These are phyloP conservation scores for Hydrangea macrophylla DNA, from an alignment of 148 eudicot genomes.

Conservation along the genomic window DNA sequence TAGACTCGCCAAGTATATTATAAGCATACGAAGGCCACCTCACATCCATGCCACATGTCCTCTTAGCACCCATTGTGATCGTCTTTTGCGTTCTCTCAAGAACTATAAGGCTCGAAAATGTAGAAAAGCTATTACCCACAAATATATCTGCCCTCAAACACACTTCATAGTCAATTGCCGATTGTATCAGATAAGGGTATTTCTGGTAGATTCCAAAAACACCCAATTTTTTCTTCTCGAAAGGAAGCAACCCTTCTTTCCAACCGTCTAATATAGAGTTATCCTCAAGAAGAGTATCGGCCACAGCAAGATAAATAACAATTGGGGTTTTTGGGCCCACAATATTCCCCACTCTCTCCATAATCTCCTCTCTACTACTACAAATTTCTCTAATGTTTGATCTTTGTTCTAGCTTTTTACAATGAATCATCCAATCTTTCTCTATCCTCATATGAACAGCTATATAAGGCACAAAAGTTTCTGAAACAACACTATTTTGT, in stretches of 20 bases:
- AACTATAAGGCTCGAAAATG: slow-evolving; percentile 85
- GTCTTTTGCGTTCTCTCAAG: slow-evolving; percentile 81
- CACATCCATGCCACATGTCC: slow-evolving; percentile 38
- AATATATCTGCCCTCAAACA: slow-evolving; percentile 83
- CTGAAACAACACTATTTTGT: slow-evolving; percentile 12
- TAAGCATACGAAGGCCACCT: slow-evolving; percentile 95
- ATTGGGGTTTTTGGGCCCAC: slow-evolving; percentile 44
- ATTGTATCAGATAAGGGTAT: slow-evolving; percentile 75
- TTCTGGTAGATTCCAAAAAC: slow-evolving; percentile 59
- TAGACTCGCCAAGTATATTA: slow-evolving; percentile 54
- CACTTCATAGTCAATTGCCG: slow-evolving; percentile 97
- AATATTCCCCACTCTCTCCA: slow-evolving; percentile 70
- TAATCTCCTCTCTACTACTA: slow-evolving; percentile 84
- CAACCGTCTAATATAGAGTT: slow-evolving; percentile 61
- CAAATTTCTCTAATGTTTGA: slow-evolving; percentile 64
- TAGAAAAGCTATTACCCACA: slow-evolving; percentile 91
- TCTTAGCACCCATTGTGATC: slow-evolving; percentile 36
- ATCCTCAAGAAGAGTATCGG: slow-evolving; percentile 83
- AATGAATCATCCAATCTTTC: slow-evolving; percentile 98
- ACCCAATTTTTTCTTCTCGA: slow-evolving; percentile 81
- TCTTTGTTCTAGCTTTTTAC: slow-evolving; percentile 76
- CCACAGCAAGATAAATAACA: slow-evolving; percentile 81
- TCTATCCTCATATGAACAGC: slow-evolving; percentile 98
- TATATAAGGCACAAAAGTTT: slow-evolving; percentile 46
- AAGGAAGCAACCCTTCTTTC: slow-evolving; percentile 67